Evolutionary conservation across 164 flowering plant species (phyloP), one percentile per base, ranked within the genome.

Genomic region (Vitis amurensis): DNA sequence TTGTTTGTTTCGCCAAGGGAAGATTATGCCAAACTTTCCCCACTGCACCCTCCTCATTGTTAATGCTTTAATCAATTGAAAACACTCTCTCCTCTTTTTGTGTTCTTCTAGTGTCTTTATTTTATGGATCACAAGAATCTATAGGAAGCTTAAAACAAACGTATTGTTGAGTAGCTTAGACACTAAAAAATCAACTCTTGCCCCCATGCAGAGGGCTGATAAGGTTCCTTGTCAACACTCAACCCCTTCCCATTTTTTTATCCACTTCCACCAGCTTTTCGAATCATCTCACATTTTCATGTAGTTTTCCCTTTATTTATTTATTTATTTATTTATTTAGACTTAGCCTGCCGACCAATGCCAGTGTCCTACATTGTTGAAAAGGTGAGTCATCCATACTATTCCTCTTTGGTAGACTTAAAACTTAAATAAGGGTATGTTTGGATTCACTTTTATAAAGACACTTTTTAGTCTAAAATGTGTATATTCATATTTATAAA

Each of bases 221-320:
- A 53, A 3, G 59, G 27, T 8, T 56, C 59, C 59, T 17, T 16
- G 23, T 56, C 59, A 37, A 37, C 44, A 37, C 44, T 37, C 44
- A 37, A 3, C 44, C 44, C 44, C 44, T 37, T 37, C 44, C 44
- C 44, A 3, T 47, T 2, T 2, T 27, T 15, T 3, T 9, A 37
- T 48, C 50, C 80, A 75, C 44, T 37, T 6, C 44, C 44, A 37
- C 44, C 44, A 77, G 75, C 70, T 56, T 70, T 29, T 50, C 51
- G 80, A 78, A 67, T 72, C 74, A 67, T 81, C 71, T 74, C 84
- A 81, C 83, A 71, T 84, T 81, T 78, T 76, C 69, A 63, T 71
- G 76, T 51, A 64, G 23, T 37, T 37, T 37, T 37, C 44, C 27
- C 27, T 23, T 23, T 23, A 23, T 23, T 23, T 57, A 8, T 53